Conservation (phyloP, 805 yeast genomes). For the Candida boleticola region DNA sequence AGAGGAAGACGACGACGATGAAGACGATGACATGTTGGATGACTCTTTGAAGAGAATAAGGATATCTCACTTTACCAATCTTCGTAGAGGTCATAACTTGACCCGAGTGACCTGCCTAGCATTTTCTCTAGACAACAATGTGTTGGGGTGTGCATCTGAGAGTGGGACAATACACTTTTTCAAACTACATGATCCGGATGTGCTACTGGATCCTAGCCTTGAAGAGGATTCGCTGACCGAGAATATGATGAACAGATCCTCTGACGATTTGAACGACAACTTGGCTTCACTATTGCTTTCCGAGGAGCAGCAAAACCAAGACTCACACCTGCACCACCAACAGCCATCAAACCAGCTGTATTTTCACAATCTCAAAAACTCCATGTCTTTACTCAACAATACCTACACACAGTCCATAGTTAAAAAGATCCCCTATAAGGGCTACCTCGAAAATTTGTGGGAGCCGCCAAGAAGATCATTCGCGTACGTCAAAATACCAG, state of each 20-base stretch:
- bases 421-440: conserved; percentile 39
- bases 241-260: conserved; percentile 18
- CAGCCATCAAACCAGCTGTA: conserved; percentile 8
- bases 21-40: background rate
- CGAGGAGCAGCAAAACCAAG: conserved; percentile 13
- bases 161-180: conserved; percentile 43
- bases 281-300: conserved; percentile 36
- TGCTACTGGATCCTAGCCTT: background rate
- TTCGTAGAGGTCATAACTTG: conserved; percentile 41
- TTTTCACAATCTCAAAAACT: conserved; percentile 15
- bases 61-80: conserved; percentile 28
- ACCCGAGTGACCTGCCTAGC: conserved; percentile 32
- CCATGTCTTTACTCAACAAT: conserved; percentile 30
- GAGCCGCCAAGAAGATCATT: conserved; percentile 43
- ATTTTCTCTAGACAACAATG: conserved; percentile 30
- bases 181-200: conserved; percentile 12
- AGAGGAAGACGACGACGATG: conserved; percentile 8
- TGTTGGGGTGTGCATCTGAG: conserved; percentile 41
- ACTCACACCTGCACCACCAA: conserved; percentile 1
- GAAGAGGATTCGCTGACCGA: conserved; percentile 8
- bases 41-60: conserved; percentile 7
- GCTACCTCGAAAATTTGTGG: conserved; percentile 40
- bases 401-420: conserved; percentile 36
- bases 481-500: conserved; percentile 39
- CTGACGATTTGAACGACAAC: conserved; percentile 43